phyloP scores from a whole-genome alignment of 78 protist species.

The Polysphondylium violaceum region DNA sequence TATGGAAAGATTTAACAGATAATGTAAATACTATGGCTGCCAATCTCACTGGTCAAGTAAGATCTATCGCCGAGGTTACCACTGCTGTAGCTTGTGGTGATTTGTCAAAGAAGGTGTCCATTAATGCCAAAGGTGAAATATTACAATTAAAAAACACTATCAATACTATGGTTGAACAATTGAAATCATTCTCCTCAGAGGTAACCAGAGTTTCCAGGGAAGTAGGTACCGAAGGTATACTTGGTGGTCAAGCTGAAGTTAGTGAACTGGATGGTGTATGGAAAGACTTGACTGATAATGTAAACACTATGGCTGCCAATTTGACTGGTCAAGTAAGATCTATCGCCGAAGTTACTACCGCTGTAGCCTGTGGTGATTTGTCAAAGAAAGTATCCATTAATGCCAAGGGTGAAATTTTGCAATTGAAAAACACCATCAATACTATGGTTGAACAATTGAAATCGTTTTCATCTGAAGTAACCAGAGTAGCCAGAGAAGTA shows the following conservation, averaged over 20 bases:
- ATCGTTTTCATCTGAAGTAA: slow-evolving; percentile 50
- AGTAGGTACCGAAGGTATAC: slow-evolving; percentile 74
- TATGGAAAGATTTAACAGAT: slow-evolving; percentile 48
- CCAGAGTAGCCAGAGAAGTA: slow-evolving; percentile 75
- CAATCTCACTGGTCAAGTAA: slow-evolving; percentile 58
- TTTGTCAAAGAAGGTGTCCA: slow-evolving; percentile 24
- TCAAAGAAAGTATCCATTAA: slow-evolving; percentile 35
- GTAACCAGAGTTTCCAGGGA: slow-evolving; percentile 62
- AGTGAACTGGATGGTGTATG: slow-evolving; percentile 47
- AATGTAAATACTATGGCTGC: slow-evolving; percentile 77
- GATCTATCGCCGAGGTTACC: slow-evolving; percentile 63
- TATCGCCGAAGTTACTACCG: slow-evolving; percentile 53
- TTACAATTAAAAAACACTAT: slow-evolving; percentile 39
- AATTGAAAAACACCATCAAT: slow-evolving; percentile 42
- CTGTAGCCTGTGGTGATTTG: slow-evolving; percentile 44
- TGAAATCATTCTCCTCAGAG: slow-evolving; percentile 36
- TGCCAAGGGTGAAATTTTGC: slow-evolving; percentile 47
- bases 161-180: slow-evolving; percentile 66
- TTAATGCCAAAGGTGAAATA: slow-evolving; percentile 51
- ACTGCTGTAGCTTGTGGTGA: slow-evolving; percentile 62
- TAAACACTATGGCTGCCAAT: slow-evolving; percentile 59
- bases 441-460: slow-evolving; percentile 61
- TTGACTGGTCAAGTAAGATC: slow-evolving; percentile 51
- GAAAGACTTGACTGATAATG: slow-evolving; percentile 61
- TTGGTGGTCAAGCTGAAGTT: slow-evolving; percentile 75